These are phyloP conservation scores for Oemleria cerasiformis DNA, from an alignment of 306 rosid species.

Conservation along the genomic window DNA sequence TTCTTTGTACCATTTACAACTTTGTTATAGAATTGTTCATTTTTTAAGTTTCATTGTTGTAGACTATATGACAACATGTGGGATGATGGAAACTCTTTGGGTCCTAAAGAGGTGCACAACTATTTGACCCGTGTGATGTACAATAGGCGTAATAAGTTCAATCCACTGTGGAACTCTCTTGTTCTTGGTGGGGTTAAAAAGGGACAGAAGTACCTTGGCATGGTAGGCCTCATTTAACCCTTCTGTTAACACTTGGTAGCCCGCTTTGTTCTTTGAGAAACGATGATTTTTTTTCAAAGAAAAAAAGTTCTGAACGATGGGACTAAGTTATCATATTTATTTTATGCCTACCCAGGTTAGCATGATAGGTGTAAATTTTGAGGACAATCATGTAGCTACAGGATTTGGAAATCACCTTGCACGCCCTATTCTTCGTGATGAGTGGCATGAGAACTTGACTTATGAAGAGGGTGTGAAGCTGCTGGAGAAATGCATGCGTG, in stretches of 20 bases:
- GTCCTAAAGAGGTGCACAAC: slow-evolving; percentile 64
- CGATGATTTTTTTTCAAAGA: slow-evolving; percentile 12
- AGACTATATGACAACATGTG: slow-evolving; percentile 86
- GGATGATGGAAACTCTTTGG: slow-evolving; percentile 71
- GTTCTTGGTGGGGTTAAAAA: slow-evolving; percentile 63
- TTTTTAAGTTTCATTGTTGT: slow-evolving; percentile 21
- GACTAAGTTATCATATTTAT: neutral
- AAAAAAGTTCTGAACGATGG: neutral
- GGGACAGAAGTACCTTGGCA: slow-evolving; percentile 63
- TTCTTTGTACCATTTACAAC: neutral
- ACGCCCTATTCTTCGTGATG: slow-evolving; percentile 94
- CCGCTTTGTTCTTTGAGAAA: slow-evolving; percentile 4
- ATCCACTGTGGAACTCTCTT: slow-evolving; percentile 61
- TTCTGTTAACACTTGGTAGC: slow-evolving; percentile 5
- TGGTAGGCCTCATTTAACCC: slow-evolving; percentile 39
- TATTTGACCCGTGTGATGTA: slow-evolving; percentile 62
- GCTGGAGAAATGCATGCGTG: slow-evolving; percentile 97
- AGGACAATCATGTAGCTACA: slow-evolving; percentile 87
- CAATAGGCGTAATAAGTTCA: slow-evolving; percentile 61
- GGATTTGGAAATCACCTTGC: slow-evolving; percentile 99
- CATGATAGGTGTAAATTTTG: slow-evolving; percentile 89
- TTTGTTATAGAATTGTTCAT: slow-evolving; percentile 11
- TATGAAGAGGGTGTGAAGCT: slow-evolving; percentile 88
- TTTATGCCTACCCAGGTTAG: slow-evolving; percentile 53
- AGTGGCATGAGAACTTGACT: slow-evolving; percentile 85